These are phyloP conservation scores for Pharus latifolius DNA, from an alignment of 176 grass and related monocot genomes.

Conservation along the genomic window DNA sequence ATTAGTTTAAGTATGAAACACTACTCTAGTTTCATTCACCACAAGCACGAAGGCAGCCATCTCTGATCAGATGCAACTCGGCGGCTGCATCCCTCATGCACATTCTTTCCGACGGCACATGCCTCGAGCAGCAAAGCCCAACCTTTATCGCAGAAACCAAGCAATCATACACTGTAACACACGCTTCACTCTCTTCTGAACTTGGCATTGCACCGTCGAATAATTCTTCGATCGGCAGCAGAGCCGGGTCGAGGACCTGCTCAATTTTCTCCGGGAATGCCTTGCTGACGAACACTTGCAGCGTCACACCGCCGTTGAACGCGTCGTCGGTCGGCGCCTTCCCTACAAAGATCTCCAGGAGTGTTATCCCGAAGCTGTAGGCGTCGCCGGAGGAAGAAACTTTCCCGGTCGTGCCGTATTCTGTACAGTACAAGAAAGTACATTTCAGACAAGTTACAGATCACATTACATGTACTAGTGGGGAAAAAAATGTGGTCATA, in stretches of 20 bases:
- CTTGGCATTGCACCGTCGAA: background rate
- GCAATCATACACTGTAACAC: background rate
- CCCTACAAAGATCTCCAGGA: conserved; percentile 21
- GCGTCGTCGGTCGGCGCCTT: conserved; percentile 6
- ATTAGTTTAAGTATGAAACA: no score
- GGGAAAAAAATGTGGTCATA: background rate
- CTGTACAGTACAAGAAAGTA: background rate
- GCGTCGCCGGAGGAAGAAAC: conserved; percentile 10
- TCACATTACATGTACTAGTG: background rate
- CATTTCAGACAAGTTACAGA: background rate
- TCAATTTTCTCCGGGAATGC: conserved; percentile 11
- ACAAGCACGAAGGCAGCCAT: background rate
- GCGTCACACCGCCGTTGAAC: conserved; percentile 5
- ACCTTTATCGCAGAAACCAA: conserved; percentile 9
- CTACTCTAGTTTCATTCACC: background rate
- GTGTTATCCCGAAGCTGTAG: conserved; percentile 39
- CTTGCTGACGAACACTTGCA: background rate
- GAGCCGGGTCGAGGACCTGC: conserved; percentile 2
- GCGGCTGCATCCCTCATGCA: background rate
- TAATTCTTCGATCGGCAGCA: background rate
- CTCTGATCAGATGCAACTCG: background rate
- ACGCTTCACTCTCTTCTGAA: background rate
- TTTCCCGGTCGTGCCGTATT: conserved; percentile 20
- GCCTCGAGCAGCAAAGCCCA: background rate
- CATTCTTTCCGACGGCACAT: conserved; percentile 16